Evolutionary conservation across 2,329 filamentous ascomycete genomes (phyloP), one percentile per base, ranked within the genome.

Genomic region (Malbranchea zuffiana): DNA sequence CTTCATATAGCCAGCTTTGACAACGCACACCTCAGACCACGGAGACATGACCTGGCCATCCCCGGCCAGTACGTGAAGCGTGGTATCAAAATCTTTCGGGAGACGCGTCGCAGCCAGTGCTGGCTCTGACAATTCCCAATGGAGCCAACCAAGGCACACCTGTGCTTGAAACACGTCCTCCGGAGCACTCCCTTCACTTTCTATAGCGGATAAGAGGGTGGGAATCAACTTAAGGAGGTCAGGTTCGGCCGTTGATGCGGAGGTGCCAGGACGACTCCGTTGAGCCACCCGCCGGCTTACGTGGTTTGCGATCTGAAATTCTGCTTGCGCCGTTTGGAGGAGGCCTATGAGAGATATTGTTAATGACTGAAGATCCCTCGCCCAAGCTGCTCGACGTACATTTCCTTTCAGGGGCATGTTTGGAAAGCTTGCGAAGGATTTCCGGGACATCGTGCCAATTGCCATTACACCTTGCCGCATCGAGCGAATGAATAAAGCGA

Each of bases 381-480:
- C 16, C 20, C 13, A 12, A 13, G 25, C 20, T 8, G 17, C 21
- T 10, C 37, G 16, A 26, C 8, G 18, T 19, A 95, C 88, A 94
- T 62, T 75, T 74, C 59, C 83, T 75, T 43, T 82, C 75, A 26
- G 86, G 80, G 50, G 86, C 83, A 71, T 98, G 88, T 62, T 98
- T 96, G 54, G 81, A 82, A 53, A 96, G 74, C 63, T 98, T 98
- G 57, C 88, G 78, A 51, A 90, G 79, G 45, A 93, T 72, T 64
- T 96, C 88, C 17, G 84, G 83, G 19, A 96, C 73, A 19, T 82
- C 76, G 48, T 77, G 70, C 90, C 90, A 98, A 58, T 78, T 79
- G 35, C 82, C 86, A 52, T 88, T 78, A 61, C 85, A 93, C 53
- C 90, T 81, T 47, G 85, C 86, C 49, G 79, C 73, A 59, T 96